phyloP scores from a whole-genome alignment of 352 stramenopile species.

The Globisporangium okanoganense region DNA sequence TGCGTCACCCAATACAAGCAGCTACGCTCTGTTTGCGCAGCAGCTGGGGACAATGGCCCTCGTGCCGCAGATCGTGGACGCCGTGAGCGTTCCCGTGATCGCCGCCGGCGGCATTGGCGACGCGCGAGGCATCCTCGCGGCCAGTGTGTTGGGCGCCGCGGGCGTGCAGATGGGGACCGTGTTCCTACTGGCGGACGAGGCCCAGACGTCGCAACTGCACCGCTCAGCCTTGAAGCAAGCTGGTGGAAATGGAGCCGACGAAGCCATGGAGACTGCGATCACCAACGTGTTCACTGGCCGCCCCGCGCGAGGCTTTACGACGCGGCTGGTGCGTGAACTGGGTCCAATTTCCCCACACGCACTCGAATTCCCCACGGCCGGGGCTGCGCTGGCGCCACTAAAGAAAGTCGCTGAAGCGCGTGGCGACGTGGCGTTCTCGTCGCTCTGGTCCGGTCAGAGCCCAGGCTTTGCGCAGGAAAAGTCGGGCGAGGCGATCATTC shows the following conservation, averaged over 20 bases:
- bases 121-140: constrained; percentile 32
- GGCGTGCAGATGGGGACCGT: constrained; percentile 62
- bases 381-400: not conserved
- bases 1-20: not conserved
- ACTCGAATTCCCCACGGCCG: not conserved
- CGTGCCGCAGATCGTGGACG: constrained; percentile 41
- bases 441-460: not conserved
- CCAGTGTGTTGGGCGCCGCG: constrained; percentile 37
- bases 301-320: not conserved
- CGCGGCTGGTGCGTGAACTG: not conserved
- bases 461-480: not conserved
- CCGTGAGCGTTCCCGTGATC: constrained; percentile 40
- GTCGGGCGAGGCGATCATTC: not conserved
- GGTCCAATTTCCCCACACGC: not conserved
- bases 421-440: not conserved
- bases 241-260: not conserved
- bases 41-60: constrained; percentile 41
- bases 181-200: constrained; percentile 50
- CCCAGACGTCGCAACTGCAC: constrained; percentile 27
- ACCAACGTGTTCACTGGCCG: constrained; percentile 1
- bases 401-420: not conserved
- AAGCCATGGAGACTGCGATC: not conserved
- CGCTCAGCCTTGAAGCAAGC: constrained; percentile 22
- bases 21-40: constrained; percentile 8
- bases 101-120: constrained; percentile 57